Evolutionary conservation across 768 basidiomycete genomes (phyloP), one percentile per base, ranked within the genome.

Genomic region (Sistotremastrum suecicum): DNA sequence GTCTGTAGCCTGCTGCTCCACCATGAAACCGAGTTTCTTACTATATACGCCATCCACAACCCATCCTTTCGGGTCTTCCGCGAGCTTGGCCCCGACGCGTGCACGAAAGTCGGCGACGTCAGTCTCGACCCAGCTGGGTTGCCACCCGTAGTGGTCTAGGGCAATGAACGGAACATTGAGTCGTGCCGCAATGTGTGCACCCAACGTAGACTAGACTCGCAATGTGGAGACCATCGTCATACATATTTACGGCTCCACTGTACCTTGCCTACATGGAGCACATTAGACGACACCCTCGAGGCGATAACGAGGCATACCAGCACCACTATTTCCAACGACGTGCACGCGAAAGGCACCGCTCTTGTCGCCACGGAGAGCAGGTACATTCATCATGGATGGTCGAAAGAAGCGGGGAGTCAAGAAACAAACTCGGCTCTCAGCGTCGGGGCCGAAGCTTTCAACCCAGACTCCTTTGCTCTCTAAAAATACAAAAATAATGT

Each of bases 1-100:
- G 53, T 78, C 75, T 3, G 75, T 76, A 9, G 68, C 59, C 20
- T 55, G 55, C 3, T 68, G 60, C 0, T 56, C 50, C 4, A 71
- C 56, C 2, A 73, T 45, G 3, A 48, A 50, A 1, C 63, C 68
- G 8, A 64, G 50, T 32, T 41, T 53, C 0, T 10, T 43, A 0
- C 10, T 33, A 51, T 69, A 78, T 42, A 67, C 59, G 4, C 77
- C 77, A 37, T 79, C 76, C 1, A 72, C 57, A 5, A 78, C 63
- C 76, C 76, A 79, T 1, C 73, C 74, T 11, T 58, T 50, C 10
- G 58, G 58, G 34, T 43, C 48, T 30, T 59, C 45, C 7, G 53
- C 58, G 10, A 72, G 50, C 6, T 49, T 48, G 4, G 37, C 46
- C 29, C 44, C 46, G 33, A 56, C 55, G 3, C 11, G 36, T 3